Conservation (phyloP, 2,329 filamentous ascomycete genomes). For the Leptographium procerum region DNA sequence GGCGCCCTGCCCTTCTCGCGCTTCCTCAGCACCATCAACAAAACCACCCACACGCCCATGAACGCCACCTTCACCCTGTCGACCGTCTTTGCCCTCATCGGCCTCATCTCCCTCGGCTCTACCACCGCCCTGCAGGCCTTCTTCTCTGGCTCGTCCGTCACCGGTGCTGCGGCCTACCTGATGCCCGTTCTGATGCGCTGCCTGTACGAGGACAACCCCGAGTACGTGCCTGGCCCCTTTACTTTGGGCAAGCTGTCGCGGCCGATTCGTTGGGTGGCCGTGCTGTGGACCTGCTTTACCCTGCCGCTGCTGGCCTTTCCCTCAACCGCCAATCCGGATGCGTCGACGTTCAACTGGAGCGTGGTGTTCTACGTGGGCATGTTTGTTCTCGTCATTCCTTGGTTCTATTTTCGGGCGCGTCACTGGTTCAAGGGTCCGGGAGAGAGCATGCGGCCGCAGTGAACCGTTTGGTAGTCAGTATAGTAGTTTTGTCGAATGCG, state of each 20-base stretch:
- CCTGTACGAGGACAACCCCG: slow-evolving; percentile 4
- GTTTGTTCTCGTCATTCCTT: background rate
- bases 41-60: background rate
- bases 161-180: slow-evolving; percentile 1
- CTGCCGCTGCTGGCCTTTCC: slow-evolving; percentile 5
- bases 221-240: background rate
- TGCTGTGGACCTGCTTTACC: background rate
- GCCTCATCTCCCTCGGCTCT: slow-evolving; percentile 1
- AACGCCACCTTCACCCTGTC: slow-evolving; percentile 1
- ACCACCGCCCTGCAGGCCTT: slow-evolving; percentile 4
- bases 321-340: background rate
- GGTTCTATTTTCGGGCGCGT: slow-evolving; percentile 2
- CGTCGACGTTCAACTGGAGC: slow-evolving; percentile 6
- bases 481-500: background rate
- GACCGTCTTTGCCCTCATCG: slow-evolving; percentile 2
- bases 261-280: slow-evolving; percentile 2
- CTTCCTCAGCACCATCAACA: slow-evolving; percentile 2
- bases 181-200: slow-evolving; percentile 6
- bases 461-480: background rate
- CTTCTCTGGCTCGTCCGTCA: slow-evolving; percentile 4
- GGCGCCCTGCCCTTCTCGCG: slow-evolving; percentile 1
- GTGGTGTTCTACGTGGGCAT: slow-evolving; percentile 3
- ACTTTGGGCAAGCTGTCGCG: background rate
- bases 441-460: background rate
- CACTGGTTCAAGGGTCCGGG: slow-evolving; percentile 4